Percentiles rank a stretch among this genome's conserved stretches.
These are phyloP conservation scores for Aspergillus felis DNA, from an alignment of 2,329 filamentous ascomycete genomes.

Conservation along the genomic window DNA sequence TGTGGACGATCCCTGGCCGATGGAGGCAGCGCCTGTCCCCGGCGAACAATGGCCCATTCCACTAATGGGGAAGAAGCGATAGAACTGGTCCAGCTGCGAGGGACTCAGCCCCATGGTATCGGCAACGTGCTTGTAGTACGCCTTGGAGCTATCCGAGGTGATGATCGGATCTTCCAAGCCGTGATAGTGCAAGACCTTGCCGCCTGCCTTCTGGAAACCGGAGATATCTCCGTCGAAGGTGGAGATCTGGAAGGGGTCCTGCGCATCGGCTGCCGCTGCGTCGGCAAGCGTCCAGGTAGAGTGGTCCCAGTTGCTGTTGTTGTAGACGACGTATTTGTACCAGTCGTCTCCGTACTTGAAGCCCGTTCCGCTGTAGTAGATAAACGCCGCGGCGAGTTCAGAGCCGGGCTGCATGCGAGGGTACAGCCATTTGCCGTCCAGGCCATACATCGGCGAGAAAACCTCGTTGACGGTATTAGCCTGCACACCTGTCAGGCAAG, in stretches of 20 bases:
- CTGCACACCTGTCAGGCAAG: slow-evolving; percentile 30
- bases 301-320: slow-evolving; percentile 37
- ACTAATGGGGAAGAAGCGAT: slow-evolving; percentile 50
- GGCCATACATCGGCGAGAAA: slow-evolving; percentile 30
- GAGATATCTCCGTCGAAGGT: slow-evolving; percentile 48
- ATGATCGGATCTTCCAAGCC: slow-evolving; percentile 49
- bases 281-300: slow-evolving; percentile 37
- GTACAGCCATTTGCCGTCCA: slow-evolving; percentile 28
- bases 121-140: slow-evolving; percentile 48
- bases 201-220: slow-evolving; percentile 41
- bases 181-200: slow-evolving; percentile 43
- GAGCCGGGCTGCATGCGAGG: slow-evolving; percentile 36
- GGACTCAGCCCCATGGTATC: slow-evolving; percentile 34
- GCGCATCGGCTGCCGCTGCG: slow-evolving; percentile 31
- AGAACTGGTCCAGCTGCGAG: slow-evolving; percentile 36
- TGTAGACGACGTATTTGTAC: slow-evolving; percentile 44
- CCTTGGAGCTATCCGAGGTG: slow-evolving; percentile 48
- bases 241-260: slow-evolving; percentile 48
- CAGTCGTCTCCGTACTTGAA: slow-evolving; percentile 40
- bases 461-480: slow-evolving; percentile 26
- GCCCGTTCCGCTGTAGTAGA: slow-evolving; percentile 35
- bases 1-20: slow-evolving; percentile 30
- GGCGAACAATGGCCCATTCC: slow-evolving; percentile 51
- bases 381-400: slow-evolving; percentile 20
- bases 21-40: slow-evolving; percentile 41